Evolutionary conservation across 345 rosid species (phyloP), one percentile per base, ranked within the genome.

Genomic region (Durio zibethinus): DNA sequence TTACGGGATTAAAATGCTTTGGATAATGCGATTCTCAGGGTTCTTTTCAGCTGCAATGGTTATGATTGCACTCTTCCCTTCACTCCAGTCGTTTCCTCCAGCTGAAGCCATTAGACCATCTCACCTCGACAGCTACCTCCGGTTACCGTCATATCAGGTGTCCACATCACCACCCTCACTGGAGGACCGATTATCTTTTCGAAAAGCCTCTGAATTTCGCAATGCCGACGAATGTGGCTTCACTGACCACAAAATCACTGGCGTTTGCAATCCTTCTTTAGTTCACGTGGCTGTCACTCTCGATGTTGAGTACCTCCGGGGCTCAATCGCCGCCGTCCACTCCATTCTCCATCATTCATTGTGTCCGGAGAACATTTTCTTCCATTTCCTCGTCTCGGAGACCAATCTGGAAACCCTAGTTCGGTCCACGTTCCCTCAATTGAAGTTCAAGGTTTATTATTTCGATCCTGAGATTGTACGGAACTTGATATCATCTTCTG

Each of bases 281-380:
- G 93, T 93, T 48, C 99, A 95, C 78, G 96, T 93, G 52, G 95
- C 96, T 43, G 90, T 95, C 61, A 95, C 99, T 29, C 98, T 95
- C 4, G 99, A 95, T 47, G 87, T 88, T n/a, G 97, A 90, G 76
- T 95, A 93, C 72, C 90, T 95, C 25, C 94, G 99, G 1, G 99
- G 99, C 72, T 95, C 99, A n/a, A 82, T 95, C 77, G 99, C 99
- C 21, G 99, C 97, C 48, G 96, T 95, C 0, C 94, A 95, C 75
- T 95, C 99, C 50, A 89, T 95, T 60, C 79, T 95, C 35, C 97
- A 82, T 73, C 91, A 93, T 72, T 84, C 99, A 0, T 33, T 82
- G 66, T 95, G 99, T 75, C 98, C 99, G 0, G 97, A 89, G 86
- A 87, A 80, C 53, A 84, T 95, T 42, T 93, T 95, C 93, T 93